Evolutionary conservation across 1,139 yeast species (phyloP), one percentile per base, ranked within the genome.

Genomic region (Kodamaea sp.): DNA sequence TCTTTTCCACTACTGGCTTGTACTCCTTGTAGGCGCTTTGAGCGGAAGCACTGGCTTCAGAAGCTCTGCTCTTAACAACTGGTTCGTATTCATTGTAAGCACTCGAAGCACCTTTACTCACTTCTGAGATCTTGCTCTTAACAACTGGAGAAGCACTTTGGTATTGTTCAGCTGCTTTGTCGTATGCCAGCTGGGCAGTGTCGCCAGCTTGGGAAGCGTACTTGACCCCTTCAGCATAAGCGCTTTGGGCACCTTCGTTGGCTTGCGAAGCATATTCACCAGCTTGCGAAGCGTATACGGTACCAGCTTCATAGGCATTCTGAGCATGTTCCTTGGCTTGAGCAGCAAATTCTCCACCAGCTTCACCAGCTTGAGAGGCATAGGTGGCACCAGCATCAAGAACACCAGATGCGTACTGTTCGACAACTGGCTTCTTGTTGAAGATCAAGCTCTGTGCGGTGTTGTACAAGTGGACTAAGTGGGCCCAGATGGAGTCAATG

Each of bases 401-500:
- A 15, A 39, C 39, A 12, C 30, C 38, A 12, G 26, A 18, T 5
- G 37, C 38, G 9, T 39, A 32, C 15, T 40, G 21, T 15, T 43
- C 46, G 10, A 35, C 35, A n/a, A 26, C 24, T 22, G 42, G 37
- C 22, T 37, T 43, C 26, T 42, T 28, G 32, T 31, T 15, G 44
- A 31, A 22, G 37, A 31, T 31, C 5, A 38, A 22, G 14, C 26
- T 22, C 23, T 28, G 27, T 7, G 32, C 9, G 15, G 20, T 27
- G 14, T 34, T 15, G 34, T 35, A 6, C 39, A 44, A 9, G 21
- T 51, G 58, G 11, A 29, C 18, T 42, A 47, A 36, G 42, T 45
- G 34, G 48, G 50, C 27, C 41, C 44, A 27, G 47, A 51, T 43
- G 28, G 51, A 43, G 6, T 40, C 41, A 7, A 47, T 43, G 8